phyloP scores from a whole-genome alignment of 371 early-diverging fungal genomes.

The Mortierella sp. region DNA sequence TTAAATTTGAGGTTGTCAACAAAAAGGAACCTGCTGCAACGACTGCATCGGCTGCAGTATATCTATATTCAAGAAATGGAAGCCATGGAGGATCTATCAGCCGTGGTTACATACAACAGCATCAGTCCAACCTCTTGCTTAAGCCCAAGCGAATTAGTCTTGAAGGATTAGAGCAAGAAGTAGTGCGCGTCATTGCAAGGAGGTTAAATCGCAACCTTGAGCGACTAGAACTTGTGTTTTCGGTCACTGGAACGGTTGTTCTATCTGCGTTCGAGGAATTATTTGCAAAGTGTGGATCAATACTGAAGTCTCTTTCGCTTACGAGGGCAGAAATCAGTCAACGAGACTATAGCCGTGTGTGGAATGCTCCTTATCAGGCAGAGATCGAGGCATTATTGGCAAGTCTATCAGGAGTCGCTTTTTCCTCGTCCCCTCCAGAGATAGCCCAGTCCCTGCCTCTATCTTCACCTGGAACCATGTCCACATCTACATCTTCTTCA shows the following conservation, averaged over 20 bases:
- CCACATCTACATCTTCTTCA: constrained; percentile 21
- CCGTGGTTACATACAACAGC: constrained; percentile 27
- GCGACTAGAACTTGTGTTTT: constrained; percentile 30
- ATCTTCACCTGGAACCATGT: constrained; percentile 12
- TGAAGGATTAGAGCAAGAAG: constrained; percentile 39
- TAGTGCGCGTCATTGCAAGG: constrained; percentile 31
- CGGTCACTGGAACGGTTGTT: constrained; percentile 20
- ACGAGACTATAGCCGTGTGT: constrained; percentile 16
- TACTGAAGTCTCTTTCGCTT: constrained; percentile 27
- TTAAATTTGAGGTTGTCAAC: constrained; percentile 51
- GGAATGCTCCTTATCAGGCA: constrained; percentile 12
- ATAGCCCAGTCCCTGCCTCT: neutral
- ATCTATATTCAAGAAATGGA: neutral
- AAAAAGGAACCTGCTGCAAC: constrained; percentile 2
- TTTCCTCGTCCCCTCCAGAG: constrained; percentile 8
- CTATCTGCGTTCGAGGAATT: constrained; percentile 37
- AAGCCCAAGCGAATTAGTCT: constrained; percentile 27
- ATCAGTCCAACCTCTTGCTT: constrained; percentile 14
- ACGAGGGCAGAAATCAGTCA: constrained; percentile 33
- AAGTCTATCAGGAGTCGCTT: constrained; percentile 16
- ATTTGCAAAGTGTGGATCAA: constrained; percentile 30
- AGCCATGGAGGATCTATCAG: constrained; percentile 4
- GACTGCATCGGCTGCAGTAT: neutral
- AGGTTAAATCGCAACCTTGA: constrained; percentile 26
- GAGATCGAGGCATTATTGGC: constrained; percentile 31